A percentile compares a stretch with the other conserved stretches of the same genome.
These are phyloP conservation scores for Dactylellina parvicollis DNA, from an alignment of 2,329 filamentous ascomycete species.

Conservation along the genomic window DNA sequence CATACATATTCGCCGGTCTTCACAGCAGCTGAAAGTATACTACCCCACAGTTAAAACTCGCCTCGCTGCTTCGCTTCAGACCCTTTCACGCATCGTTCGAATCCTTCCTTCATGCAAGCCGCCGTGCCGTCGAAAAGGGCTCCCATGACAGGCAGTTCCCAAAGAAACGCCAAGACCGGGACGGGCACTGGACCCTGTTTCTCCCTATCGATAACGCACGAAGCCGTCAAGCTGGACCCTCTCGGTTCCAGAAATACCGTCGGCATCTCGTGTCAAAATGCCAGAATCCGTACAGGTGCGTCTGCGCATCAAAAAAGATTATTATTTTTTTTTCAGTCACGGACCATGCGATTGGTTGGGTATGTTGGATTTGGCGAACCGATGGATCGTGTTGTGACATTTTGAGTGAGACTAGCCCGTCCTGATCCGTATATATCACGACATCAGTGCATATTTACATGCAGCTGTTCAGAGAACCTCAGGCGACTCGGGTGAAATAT, in stretches of 20 bases:
- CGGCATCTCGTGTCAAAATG: constrained; percentile 5
- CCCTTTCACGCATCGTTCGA: background rate
- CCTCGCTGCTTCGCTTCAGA: too few relatives aligned
- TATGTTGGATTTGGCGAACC: background rate
- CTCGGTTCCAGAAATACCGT: constrained; percentile 22
- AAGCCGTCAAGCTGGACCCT: constrained; percentile 21
- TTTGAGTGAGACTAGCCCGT: background rate
- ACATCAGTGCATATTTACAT: background rate
- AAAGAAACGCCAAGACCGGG: constrained; percentile 10
- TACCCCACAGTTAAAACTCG: too few relatives aligned
- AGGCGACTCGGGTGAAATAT: too few relatives aligned
- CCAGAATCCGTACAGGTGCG: background rate
- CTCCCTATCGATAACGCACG: constrained; percentile 40
- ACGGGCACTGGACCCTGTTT: constrained; percentile 15
- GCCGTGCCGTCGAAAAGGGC: background rate
- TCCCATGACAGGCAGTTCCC: constrained; percentile 12
- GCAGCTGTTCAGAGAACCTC: too few relatives aligned
- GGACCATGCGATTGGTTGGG: background rate
- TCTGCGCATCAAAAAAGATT: too few relatives aligned
- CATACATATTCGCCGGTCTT: too few relatives aligned
- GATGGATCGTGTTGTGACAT: background rate
- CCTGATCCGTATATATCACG: background rate
- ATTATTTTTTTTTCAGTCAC: too few relatives aligned
- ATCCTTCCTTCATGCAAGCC: constrained; percentile 8
- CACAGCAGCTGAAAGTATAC: too few relatives aligned